Conservation (phyloP, 148 eudicot genomes). For the Pharnaceum exiguum region DNA sequence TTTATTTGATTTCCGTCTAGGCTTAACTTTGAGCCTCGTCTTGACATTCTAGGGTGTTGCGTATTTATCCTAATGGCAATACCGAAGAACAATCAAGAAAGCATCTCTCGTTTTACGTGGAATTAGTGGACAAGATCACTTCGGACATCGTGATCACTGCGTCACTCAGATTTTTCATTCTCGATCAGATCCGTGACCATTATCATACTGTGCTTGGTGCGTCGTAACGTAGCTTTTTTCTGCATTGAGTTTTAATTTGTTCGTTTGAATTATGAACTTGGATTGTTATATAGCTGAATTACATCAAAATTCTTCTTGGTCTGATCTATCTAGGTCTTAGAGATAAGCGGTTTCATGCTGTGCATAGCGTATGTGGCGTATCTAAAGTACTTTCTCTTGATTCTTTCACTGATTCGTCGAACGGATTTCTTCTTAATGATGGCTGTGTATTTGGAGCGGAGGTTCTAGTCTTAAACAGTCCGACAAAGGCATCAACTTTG, state of each 20-base stretch:
- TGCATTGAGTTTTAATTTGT: too few species aligned
- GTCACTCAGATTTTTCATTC: constrained; percentile 2
- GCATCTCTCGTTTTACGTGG: constrained; percentile 10
- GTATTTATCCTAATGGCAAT: constrained; percentile 10
- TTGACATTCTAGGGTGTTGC: too few species aligned
- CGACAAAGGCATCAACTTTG: neutral
- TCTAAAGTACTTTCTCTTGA: neutral
- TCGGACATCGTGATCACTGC: neutral
- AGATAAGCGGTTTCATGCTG: constrained; percentile 4
- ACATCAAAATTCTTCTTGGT: too few species aligned
- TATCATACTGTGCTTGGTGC: neutral
- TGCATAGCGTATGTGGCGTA: constrained; percentile 13
- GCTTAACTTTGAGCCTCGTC: too few species aligned
- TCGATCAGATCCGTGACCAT: constrained; percentile 11
- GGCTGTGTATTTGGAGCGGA: constrained; percentile 18
- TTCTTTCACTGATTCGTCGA: neutral
- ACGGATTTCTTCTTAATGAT: constrained; percentile 15
- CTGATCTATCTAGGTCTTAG: neutral
- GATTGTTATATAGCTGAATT: too few species aligned
- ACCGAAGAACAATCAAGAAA: neutral
- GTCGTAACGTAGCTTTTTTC: neutral
- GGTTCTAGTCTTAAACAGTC: neutral
- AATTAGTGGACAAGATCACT: constrained; percentile 4
- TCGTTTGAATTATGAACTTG: too few species aligned
- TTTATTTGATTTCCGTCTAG: too few species aligned